These are phyloP conservation scores for Gossypium laxum DNA, from an alignment of 441 rosid genomes.

Conservation along the genomic window DNA sequence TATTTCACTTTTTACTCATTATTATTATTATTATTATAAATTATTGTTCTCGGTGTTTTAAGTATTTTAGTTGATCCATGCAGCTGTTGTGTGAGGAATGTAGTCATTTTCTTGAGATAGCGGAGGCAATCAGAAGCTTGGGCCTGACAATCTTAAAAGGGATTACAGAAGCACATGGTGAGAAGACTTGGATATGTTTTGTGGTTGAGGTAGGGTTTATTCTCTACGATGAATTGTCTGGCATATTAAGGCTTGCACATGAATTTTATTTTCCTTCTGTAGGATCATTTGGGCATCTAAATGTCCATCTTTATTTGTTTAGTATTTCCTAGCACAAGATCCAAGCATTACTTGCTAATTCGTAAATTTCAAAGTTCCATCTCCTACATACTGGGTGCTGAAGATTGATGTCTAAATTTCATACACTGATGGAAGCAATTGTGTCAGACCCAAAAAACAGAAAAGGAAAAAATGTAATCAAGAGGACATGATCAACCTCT, in stretches of 20 bases:
- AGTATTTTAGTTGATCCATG: constrained; percentile 21
- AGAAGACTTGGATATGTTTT: constrained; percentile 69
- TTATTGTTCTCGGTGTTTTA: constrained; percentile 6
- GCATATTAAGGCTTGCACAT: neutral
- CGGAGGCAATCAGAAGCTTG: constrained; percentile 76
- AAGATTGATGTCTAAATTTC: neutral
- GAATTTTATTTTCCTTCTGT: neutral
- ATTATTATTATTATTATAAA: neutral
- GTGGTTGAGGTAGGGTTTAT: constrained; percentile 68
- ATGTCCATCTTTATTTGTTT: neutral
- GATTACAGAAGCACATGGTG: constrained; percentile 62
- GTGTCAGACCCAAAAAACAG: neutral
- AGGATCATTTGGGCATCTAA: neutral
- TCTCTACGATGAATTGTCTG: constrained; percentile 7
- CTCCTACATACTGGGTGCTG: neutral
- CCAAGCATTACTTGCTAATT: neutral
- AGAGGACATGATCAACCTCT: neutral
- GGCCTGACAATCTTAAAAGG: constrained; percentile 86
- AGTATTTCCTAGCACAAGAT: neutral
- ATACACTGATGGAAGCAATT: neutral
- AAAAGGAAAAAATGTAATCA: neutral
- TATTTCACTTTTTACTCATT: neutral
- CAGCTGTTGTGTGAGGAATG: constrained; percentile 95
- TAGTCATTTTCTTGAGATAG: constrained; percentile 88
- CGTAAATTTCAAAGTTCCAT: neutral